Evolutionary conservation across 1,284 basidiomycete genomes (phyloP).

Genomic region (Ustilago trichophora): DNA sequence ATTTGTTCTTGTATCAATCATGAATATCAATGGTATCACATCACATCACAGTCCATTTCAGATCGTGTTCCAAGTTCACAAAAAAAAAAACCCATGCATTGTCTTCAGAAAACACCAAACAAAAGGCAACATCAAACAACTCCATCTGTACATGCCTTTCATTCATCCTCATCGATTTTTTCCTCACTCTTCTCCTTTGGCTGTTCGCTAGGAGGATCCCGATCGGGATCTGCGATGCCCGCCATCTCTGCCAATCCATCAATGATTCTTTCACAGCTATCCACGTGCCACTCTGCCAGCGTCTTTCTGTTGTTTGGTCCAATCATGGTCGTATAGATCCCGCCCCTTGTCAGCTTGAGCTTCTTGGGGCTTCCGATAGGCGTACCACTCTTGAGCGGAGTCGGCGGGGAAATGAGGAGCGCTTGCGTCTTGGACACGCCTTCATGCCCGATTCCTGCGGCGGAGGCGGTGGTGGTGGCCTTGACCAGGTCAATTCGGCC

Average conservation of each 20-base stretch:
- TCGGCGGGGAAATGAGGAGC: conserved; percentile 47
- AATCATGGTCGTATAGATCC: conserved; percentile 61
- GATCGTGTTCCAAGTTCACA: no score
- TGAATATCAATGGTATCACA: no score
- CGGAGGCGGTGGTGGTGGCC: no score
- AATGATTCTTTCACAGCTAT: conserved; percentile 56
- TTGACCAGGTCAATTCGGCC: no score
- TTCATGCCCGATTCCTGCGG: no score
- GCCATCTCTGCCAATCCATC: conserved; percentile 60
- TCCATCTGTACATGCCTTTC: no score
- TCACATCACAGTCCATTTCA: no score
- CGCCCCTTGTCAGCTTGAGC: conserved; percentile 42
- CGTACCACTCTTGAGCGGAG: conserved; percentile 43
- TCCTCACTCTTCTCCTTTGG: not conserved
- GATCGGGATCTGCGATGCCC: conserved; percentile 8
- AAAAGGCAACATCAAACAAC: no score
- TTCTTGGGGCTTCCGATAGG: conserved; percentile 43
- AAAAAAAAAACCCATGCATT: no score
- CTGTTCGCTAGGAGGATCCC: conserved; percentile 22
- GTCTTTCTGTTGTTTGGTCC: conserved; percentile 62
- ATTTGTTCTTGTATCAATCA: no score
- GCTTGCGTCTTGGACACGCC: conserved; percentile 16
- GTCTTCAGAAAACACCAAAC: no score
- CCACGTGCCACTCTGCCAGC: conserved; percentile 63
- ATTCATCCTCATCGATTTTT: not conserved